Evolutionary conservation across 495 filamentous ascomycete genomes (phyloP).

Genomic region (Penicillium lividum): DNA sequence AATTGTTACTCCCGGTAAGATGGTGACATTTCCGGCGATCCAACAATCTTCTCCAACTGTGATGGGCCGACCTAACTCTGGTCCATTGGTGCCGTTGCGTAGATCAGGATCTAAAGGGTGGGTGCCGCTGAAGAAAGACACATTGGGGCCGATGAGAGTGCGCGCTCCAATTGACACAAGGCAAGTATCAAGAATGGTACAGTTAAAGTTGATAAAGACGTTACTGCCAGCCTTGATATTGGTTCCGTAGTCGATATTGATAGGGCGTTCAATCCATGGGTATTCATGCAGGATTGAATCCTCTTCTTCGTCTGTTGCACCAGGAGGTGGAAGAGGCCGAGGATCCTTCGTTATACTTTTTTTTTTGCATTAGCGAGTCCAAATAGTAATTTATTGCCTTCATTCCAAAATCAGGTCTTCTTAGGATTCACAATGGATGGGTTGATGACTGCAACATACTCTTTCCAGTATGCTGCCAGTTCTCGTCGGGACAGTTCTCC

Average conservation of each 20-base stretch:
- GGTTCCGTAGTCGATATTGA: conserved; percentile 74
- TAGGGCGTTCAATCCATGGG: conserved; percentile 70
- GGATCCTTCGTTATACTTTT: conserved; percentile 51
- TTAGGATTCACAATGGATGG: background rate
- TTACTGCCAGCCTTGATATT: conserved; percentile 67
- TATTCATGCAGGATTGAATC: conserved; percentile 56
- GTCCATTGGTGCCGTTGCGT: conserved; percentile 71
- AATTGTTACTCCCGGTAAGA: conserved; percentile 79
- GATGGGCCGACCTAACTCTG: conserved; percentile 75
- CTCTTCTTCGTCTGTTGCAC: conserved; percentile 57
- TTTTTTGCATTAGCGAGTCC: background rate
- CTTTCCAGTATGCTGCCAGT: conserved; percentile 67
- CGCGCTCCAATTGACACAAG: conserved; percentile 74
- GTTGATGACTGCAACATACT: conserved; percentile 50
- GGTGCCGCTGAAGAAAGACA: conserved; percentile 66
- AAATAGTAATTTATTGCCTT: background rate
- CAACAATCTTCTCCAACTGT: conserved; percentile 85
- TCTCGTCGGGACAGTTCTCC: conserved; percentile 57
- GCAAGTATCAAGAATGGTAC: conserved; percentile 76
- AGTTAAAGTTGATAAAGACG: conserved; percentile 78
- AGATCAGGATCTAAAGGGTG: conserved; percentile 76
- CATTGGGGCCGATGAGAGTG: conserved; percentile 78
- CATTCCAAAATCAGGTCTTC: background rate
- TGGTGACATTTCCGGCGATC: conserved; percentile 76
- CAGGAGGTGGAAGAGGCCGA: conserved; percentile 58